A percentile compares a stretch with the other conserved stretches of the same genome.
Conservation (phyloP, 1,139 yeast genomes). For the Nakaseomyces nivariensis region DNA sequence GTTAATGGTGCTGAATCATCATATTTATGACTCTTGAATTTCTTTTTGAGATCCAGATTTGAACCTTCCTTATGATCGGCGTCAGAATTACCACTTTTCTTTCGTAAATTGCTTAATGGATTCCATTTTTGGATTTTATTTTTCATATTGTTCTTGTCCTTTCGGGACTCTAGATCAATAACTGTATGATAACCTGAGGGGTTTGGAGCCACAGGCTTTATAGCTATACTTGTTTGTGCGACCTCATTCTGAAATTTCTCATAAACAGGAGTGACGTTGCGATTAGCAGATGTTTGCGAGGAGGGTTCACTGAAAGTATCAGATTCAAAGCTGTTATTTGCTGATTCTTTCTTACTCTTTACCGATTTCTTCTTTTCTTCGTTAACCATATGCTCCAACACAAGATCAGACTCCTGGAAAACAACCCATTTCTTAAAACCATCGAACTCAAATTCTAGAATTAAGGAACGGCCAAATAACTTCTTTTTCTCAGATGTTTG, state of each 20-base stretch:
- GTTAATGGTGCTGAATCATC: slow-evolving; percentile 6
- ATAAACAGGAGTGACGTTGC: slow-evolving; percentile 13
- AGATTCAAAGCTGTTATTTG: not conserved
- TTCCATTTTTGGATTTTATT: slow-evolving; percentile 24
- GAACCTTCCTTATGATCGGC: not conserved
- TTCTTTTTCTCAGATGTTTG: slow-evolving; percentile 56
- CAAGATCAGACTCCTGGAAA: slow-evolving; percentile 56
- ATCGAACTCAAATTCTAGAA: slow-evolving; percentile 57
- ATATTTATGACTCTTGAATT: not conserved
- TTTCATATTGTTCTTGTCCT: slow-evolving; percentile 14
- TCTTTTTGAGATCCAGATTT: not conserved
- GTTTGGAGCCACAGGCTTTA: slow-evolving; percentile 3
- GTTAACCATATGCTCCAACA: slow-evolving; percentile 31
- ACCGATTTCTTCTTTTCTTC: slow-evolving; percentile 12
- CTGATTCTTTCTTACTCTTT: slow-evolving; percentile 8
- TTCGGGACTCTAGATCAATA: slow-evolving; percentile 8
- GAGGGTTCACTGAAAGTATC: not conserved
- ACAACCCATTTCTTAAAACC: slow-evolving; percentile 81
- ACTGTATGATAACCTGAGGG: slow-evolving; percentile 18
- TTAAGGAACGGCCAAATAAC: slow-evolving; percentile 70
- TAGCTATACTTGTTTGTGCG: slow-evolving; percentile 6
- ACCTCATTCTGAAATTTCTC: slow-evolving; percentile 20
- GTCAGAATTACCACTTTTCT: slow-evolving; percentile 13
- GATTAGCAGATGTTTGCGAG: slow-evolving; percentile 5
- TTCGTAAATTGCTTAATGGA: slow-evolving; percentile 20